Base-by-base conservation (phyloP, 352 stramenopile genomes). In the Phytophthora pistaciae region DNA sequence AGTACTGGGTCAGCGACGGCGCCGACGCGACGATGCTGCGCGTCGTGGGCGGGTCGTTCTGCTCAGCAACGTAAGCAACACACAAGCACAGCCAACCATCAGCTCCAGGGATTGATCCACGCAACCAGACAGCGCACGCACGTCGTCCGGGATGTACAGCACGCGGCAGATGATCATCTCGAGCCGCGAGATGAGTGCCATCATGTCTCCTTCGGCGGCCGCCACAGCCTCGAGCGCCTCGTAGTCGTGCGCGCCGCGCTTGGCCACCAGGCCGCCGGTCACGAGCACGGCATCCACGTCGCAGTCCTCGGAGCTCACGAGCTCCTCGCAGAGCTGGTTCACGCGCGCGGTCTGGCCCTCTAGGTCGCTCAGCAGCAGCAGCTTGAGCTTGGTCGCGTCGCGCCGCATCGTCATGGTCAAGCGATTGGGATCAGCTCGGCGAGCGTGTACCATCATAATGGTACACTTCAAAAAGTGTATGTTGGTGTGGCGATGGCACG, bases 161-260 rank as follows among this genome's bases (percentile, higher is more conserved):
- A 97, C 87, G 25, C 88, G 88, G 49, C 90, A 96, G 20, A 95
- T 87, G 56, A 97, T 92, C 76, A 90, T 94, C 64, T 97, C 90
- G 40, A 97, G 84, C 27, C 90, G 82, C 18, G 90, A 94, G 55
- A 97, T 89, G 53, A 96, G 75, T 70, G 90, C 87, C 84, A 93
- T 96, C 88, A 96, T 95, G 74, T 97, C 90, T 68, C 90, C 90
- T 79, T 97, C 90, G 23, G 88, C 90, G 4, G 87, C 85, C 3
- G 87, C 87, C 27, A 91, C 78, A 10, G 62, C 72, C 73, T 94
- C 88, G 10, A 87, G 75, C 44, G 74, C 68, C 11, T 84, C 77
- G 68, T 93, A 95, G 31, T 67, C 79, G 53, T 75, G 75, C 25
- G 81, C 70, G n/a, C 63, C 73, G 29, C 78, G 76, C 46, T 70